A percentile compares a stretch with the other conserved stretches of the same genome.
Evolutionary conservation across 2,329 filamentous ascomycete genomes (phyloP).

Genomic region (Calonectria pseudoturangicola): DNA sequence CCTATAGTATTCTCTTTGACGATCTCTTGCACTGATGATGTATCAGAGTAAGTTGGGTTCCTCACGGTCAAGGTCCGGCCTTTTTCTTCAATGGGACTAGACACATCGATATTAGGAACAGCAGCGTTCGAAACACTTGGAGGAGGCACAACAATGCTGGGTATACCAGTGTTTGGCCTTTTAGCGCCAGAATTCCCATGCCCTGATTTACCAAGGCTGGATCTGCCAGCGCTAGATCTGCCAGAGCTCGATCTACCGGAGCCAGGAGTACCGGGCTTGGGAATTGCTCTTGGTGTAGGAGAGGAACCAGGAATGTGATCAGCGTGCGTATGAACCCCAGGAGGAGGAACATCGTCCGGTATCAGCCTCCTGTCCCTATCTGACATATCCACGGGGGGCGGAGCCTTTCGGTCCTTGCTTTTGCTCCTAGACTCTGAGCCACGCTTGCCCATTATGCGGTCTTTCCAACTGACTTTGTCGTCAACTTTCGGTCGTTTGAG

Average conservation of each 20-base stretch:
- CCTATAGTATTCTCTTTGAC: neutral
- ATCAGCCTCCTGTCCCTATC: conserved; percentile 5
- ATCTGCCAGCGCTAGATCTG: neutral
- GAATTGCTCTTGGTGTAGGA: neutral
- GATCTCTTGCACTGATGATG: neutral
- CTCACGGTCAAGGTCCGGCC: neutral
- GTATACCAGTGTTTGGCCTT: neutral
- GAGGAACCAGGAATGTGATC: conserved; percentile 3
- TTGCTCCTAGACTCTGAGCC: conserved; percentile 28
- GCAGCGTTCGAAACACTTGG: neutral
- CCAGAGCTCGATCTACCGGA: neutral
- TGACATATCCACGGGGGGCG: neutral
- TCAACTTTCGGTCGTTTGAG: conserved; percentile 18
- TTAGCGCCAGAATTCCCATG: neutral
- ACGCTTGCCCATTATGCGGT: conserved; percentile 35
- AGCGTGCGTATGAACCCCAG: conserved; percentile 1
- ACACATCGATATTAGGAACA: too few relatives aligned
- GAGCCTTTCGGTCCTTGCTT: neutral
- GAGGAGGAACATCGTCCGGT: conserved; percentile 6
- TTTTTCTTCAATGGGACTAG: neutral
- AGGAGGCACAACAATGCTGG: neutral
- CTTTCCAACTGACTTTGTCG: conserved; percentile 33
- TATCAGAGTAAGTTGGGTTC: neutral
- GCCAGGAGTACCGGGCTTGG: neutral
- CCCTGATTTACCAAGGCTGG: neutral